Percentiles rank a stretch among this genome's conserved stretches.
These are phyloP conservation scores for Saprolegnia diclina DNA, from an alignment of 352 stramenopile species.

Conservation along the genomic window DNA sequence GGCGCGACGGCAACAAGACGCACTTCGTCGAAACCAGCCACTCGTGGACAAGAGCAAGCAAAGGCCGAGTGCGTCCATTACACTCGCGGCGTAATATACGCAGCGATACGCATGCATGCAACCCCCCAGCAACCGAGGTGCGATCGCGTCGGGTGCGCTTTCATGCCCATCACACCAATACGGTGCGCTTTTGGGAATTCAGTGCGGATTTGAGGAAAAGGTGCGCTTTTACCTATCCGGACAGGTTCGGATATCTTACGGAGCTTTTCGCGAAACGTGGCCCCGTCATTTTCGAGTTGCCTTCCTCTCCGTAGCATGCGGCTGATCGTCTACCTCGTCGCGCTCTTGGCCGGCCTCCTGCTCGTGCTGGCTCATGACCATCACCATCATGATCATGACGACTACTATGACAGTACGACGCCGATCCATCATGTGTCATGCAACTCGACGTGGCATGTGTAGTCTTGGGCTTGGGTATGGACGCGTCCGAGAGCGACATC, in stretches of 20 bases:
- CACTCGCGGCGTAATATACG: no score
- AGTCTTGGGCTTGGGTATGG: slow-evolving; percentile 75
- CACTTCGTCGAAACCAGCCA: no score
- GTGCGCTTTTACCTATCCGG: slow-evolving; percentile 6
- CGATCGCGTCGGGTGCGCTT: neutral
- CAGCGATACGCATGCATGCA: neutral
- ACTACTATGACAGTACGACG: slow-evolving; percentile 66
- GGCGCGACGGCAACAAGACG: no score
- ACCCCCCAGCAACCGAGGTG: neutral
- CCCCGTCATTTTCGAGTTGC: neutral
- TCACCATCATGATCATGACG: slow-evolving; percentile 51
- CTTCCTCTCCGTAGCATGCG: neutral
- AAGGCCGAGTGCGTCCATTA: no score
- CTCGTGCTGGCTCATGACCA: slow-evolving; percentile 35
- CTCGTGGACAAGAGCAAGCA: no score
- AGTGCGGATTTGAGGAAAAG: neutral
- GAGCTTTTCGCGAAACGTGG: neutral
- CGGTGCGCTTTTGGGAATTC: neutral
- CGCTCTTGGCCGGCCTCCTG: neutral
- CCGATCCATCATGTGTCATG: neutral
- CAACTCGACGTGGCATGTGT: neutral
- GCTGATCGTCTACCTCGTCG: slow-evolving; percentile 15
- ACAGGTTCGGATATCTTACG: slow-evolving; percentile 11
- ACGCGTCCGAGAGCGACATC: slow-evolving; percentile 85
- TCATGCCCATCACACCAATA: neutral